Conservation (phyloP, 257 asterid species). For the Jacaranda copaia region DNA sequence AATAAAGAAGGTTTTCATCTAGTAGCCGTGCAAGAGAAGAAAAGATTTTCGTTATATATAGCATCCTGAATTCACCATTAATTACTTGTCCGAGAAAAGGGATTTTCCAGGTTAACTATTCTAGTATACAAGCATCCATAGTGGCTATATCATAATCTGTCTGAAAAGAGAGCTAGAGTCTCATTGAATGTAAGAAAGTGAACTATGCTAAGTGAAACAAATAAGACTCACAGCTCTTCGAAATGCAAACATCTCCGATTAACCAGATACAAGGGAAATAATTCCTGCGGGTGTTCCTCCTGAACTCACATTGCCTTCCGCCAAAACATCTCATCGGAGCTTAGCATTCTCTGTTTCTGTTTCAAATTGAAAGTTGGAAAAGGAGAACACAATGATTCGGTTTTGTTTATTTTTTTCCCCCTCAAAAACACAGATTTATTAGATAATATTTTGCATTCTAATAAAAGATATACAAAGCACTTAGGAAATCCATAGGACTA, state of each 20-base stretch:
- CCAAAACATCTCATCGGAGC: conserved; percentile 85
- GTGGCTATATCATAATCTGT: conserved; percentile 92
- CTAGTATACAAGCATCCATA: neutral
- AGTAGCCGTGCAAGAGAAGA: no score
- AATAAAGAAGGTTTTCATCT: no score
- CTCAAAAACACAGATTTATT: no score
- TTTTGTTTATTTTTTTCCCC: neutral
- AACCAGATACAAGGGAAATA: conserved; percentile 77
- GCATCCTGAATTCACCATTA: neutral
- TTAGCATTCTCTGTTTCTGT: conserved; percentile 83
- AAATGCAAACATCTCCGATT: conserved; percentile 95
- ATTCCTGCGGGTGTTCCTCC: conserved; percentile 77
- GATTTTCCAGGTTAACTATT: neutral
- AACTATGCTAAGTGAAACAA: conserved; percentile 19
- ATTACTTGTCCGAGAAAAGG: neutral
- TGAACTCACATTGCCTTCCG: conserved; percentile 78
- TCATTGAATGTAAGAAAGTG: neutral
- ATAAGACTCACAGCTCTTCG: conserved; percentile 86
- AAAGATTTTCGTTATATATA: no score
- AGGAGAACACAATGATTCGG: conserved; percentile 10
- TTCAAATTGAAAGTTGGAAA: conserved; percentile 90
- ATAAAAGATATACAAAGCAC: no score
- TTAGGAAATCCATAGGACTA: no score
- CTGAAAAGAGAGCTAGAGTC: conserved; percentile 27
- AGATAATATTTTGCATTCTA: no score